A percentile compares a stretch with the other conserved stretches of the same genome.
These are phyloP conservation scores for Mucuna pruriens DNA, from an alignment of 306 rosid species.

Conservation along the genomic window DNA sequence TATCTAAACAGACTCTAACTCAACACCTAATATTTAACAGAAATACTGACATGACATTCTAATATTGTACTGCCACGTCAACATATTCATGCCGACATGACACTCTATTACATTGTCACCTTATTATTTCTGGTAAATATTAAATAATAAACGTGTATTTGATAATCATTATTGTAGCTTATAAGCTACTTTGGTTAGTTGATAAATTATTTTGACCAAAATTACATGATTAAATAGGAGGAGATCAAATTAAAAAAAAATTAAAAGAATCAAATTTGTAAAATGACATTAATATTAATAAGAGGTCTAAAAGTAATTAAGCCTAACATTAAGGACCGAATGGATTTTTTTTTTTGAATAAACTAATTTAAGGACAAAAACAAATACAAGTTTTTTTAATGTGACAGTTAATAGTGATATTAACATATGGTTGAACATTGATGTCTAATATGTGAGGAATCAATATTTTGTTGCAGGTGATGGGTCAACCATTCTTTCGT, in stretches of 20 bases:
- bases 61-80: neutral
- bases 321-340: neutral
- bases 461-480: slow-evolving; percentile 46
- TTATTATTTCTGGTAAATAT: neutral
- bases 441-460: neutral
- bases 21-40: neutral
- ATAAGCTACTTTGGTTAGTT: too few species aligned
- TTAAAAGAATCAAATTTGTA: too few species aligned
- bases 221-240: too few species aligned
- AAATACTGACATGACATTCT: neutral
- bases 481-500: slow-evolving; percentile 59
- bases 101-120: too few species aligned
- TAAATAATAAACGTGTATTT: too few species aligned
- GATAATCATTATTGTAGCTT: too few species aligned
- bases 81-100: neutral
- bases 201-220: too few species aligned
- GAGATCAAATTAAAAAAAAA: too few species aligned
- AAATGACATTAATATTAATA: too few species aligned
- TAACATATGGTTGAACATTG: neutral
- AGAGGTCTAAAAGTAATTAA: too few species aligned
- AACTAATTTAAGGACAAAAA: neutral
- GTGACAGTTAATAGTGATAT: neutral
- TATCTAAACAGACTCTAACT: too few species aligned
- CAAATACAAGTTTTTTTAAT: neutral
- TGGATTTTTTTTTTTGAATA: neutral